phyloP scores from a whole-genome alignment of 2,329 filamentous ascomycete species.

The Parastagonospora nodorum region DNA sequence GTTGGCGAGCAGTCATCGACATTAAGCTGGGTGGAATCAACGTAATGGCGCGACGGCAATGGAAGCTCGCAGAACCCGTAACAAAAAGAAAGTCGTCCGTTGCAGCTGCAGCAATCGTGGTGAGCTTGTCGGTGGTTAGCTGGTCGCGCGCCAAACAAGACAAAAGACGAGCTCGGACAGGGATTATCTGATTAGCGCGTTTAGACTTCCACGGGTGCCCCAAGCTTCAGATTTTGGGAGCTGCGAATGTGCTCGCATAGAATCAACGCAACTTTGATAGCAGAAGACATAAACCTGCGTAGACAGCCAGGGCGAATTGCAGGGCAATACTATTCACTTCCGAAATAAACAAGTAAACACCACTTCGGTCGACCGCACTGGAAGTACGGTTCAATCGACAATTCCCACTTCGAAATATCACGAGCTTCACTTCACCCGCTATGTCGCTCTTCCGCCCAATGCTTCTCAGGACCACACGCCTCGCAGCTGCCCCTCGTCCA shows the following conservation, averaged over 20 bases:
- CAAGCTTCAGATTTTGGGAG: too few relatives aligned
- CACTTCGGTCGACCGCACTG: too few relatives aligned
- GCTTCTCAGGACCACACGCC: conserved; percentile 16
- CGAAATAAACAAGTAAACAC: too few relatives aligned
- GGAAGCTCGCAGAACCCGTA: conserved; percentile 20
- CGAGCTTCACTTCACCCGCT: conserved; percentile 1
- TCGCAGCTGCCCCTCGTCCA: conserved; percentile 15
- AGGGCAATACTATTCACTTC: too few relatives aligned
- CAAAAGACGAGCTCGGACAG: conserved; percentile 32
- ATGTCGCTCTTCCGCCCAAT: conserved; percentile 35
- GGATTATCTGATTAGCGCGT: conserved; percentile 23
- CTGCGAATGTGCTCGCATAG: too few relatives aligned
- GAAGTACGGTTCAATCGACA: too few relatives aligned
- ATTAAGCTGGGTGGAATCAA: conserved; percentile 30
- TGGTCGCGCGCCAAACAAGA: conserved; percentile 19
- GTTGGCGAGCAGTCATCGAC: conserved; percentile 32
- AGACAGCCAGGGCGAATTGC: not conserved
- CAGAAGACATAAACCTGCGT: not conserved
- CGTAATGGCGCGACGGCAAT: conserved; percentile 8
- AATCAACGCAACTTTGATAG: too few relatives aligned
- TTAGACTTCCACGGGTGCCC: conserved; percentile 8
- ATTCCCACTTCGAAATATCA: not conserved
- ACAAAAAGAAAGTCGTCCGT: conserved; percentile 23
- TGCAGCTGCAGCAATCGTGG: conserved; percentile 6
- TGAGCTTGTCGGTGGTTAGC: not conserved